These are phyloP conservation scores for Ogataea haglerorum DNA, from an alignment of 805 yeast species.

Conservation along the genomic window DNA sequence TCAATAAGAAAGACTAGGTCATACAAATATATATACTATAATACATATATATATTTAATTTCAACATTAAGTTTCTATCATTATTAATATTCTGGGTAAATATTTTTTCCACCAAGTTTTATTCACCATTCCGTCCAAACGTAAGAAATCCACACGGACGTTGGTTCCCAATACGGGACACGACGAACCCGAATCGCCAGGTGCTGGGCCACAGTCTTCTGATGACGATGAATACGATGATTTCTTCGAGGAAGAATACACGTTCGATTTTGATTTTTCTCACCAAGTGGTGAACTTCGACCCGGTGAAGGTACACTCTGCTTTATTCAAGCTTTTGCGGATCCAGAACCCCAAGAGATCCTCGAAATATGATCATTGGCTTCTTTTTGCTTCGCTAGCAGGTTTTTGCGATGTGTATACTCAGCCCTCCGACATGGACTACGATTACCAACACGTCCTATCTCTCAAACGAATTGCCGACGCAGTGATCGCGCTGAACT, in stretches of 20 bases:
- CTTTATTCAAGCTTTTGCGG: conserved; percentile 27
- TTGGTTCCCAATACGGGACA: not conserved
- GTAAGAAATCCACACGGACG: conserved; percentile 6
- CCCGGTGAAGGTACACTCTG: conserved; percentile 31
- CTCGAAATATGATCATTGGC: conserved; percentile 16
- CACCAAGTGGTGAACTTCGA: conserved; percentile 22
- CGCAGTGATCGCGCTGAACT: conserved; percentile 43
- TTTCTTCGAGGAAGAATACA: conserved; percentile 27
- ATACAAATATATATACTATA: not conserved
- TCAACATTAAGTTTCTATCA: not conserved
- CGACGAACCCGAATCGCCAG: not conserved
- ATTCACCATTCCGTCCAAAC: conserved; percentile 9
- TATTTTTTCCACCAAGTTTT: not conserved
- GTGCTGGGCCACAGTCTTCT: not conserved
- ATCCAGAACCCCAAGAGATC: conserved; percentile 17
- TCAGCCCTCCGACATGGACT: conserved; percentile 62
- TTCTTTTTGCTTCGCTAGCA: conserved; percentile 31
- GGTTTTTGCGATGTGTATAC: conserved; percentile 59
- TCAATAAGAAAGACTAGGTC: not conserved
- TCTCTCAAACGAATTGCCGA: conserved; percentile 57
- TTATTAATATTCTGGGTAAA: conserved; percentile 1
- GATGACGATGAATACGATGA: conserved; percentile 13
- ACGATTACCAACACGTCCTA: conserved; percentile 41
- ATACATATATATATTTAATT: not conserved
- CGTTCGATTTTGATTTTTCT: conserved; percentile 27